phyloP scores from a whole-genome alignment of 495 filamentous ascomycete genomes.

The Rhypophila decipiens region DNA sequence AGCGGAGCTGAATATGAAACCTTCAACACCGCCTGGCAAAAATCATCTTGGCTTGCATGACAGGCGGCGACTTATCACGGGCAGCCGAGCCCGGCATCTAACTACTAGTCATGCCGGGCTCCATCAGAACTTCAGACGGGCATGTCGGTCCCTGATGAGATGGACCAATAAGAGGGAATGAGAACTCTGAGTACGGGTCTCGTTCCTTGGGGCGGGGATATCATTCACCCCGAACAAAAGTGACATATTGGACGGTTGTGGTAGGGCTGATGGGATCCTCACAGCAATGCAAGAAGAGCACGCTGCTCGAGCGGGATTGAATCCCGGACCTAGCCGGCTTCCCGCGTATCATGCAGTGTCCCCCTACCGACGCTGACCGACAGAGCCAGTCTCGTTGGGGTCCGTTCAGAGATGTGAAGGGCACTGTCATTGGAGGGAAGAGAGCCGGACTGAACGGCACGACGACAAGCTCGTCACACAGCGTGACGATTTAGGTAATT shows the following conservation, averaged over 20 bases:
- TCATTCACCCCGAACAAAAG: background rate
- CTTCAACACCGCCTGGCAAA: background rate
- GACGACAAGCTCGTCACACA: background rate
- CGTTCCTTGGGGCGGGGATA: background rate
- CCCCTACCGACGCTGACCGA: background rate
- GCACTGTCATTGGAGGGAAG: background rate
- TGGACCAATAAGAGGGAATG: too few relatives aligned
- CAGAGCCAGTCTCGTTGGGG: too few relatives aligned
- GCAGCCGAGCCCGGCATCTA: background rate
- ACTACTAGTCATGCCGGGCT: background rate
- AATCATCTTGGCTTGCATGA: slow-evolving; percentile 2
- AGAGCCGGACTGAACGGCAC: too few relatives aligned
- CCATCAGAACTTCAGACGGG: too few relatives aligned
- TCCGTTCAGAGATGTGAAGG: too few relatives aligned
- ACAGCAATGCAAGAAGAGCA: slow-evolving; percentile 1
- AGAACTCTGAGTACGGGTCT: too few relatives aligned
- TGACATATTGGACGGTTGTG: background rate
- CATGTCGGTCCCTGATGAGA: too few relatives aligned
- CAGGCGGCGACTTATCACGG: background rate
- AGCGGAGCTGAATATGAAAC: slow-evolving; percentile 1
- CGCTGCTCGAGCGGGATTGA: too few relatives aligned
- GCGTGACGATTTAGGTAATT: background rate
- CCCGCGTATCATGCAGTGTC: background rate
- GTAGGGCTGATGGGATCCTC: slow-evolving; percentile 8
- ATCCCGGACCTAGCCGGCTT: background rate